Conservation (phyloP, 176 grass and related monocot species). For the Triticum urartu region DNA sequence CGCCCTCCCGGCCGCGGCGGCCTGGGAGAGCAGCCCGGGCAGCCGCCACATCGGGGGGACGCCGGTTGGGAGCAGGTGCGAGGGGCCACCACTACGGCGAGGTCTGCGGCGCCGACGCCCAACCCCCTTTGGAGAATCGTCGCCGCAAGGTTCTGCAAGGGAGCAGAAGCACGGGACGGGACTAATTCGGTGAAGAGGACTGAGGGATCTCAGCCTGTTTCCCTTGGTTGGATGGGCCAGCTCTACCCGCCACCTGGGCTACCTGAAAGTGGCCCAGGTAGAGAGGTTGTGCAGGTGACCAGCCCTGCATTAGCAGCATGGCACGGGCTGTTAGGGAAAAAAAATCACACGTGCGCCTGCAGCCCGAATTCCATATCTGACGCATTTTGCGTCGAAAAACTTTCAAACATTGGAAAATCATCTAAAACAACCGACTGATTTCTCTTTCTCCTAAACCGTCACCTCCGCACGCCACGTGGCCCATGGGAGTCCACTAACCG, state of each 20-base stretch:
- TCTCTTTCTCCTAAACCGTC: too few species aligned
- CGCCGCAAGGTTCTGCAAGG: not conserved
- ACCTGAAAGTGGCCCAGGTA: not conserved
- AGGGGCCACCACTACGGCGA: not conserved
- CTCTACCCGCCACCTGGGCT: not conserved
- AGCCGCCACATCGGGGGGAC: conserved; percentile 41
- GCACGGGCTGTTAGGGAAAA: too few species aligned
- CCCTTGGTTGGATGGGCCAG: not conserved
- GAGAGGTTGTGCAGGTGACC: not conserved
- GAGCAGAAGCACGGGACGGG: not conserved
- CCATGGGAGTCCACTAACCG: too few species aligned
- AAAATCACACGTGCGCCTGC: too few species aligned
- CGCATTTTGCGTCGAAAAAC: too few species aligned
- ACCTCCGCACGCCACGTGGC: too few species aligned
- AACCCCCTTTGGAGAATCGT: not conserved
- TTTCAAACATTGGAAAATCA: too few species aligned
- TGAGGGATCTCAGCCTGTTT: not conserved
- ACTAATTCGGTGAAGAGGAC: not conserved
- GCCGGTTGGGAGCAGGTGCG: not conserved
- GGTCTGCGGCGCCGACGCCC: not conserved
- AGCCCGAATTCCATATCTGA: too few species aligned
- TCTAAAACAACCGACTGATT: too few species aligned
- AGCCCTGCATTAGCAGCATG: too few species aligned
- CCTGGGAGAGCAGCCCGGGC: conserved; percentile 26
- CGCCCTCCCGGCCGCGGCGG: conserved; percentile 19